These are phyloP conservation scores for Penicillium maclennaniae DNA, from an alignment of 495 filamentous ascomycete species.

Conservation along the genomic window DNA sequence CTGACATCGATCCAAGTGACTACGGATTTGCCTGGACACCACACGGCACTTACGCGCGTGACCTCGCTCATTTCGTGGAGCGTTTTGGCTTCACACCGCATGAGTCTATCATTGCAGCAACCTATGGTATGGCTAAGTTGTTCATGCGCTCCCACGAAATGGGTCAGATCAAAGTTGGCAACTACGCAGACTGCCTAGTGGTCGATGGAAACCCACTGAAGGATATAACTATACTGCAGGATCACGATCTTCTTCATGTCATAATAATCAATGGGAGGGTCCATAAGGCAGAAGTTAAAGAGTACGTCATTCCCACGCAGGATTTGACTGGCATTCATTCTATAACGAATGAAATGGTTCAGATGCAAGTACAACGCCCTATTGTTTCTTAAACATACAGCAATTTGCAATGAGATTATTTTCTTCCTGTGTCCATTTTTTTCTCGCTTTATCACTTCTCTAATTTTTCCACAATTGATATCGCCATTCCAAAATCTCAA, in stretches of 20 bases:
- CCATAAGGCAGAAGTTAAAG: slow-evolving; percentile 39
- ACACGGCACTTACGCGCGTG: slow-evolving; percentile 48
- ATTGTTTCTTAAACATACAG: too few relatives aligned
- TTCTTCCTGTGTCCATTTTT: too few relatives aligned
- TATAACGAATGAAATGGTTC: slow-evolving; percentile 14
- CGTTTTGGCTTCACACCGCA: slow-evolving; percentile 48
- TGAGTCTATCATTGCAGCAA: slow-evolving; percentile 47
- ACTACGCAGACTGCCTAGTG: slow-evolving; percentile 45
- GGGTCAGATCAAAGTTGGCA: slow-evolving; percentile 45
- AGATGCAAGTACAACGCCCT: too few relatives aligned
- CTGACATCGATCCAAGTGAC: too few relatives aligned
- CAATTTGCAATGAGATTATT: too few relatives aligned
- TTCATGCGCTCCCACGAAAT: slow-evolving; percentile 49
- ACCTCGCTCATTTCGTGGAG: slow-evolving; percentile 49
- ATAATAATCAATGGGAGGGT: slow-evolving; percentile 49
- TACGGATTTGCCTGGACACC: slow-evolving; percentile 54
- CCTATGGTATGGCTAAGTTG: slow-evolving; percentile 43
- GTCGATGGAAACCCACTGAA: slow-evolving; percentile 48
- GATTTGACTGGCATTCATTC: slow-evolving; percentile 11
- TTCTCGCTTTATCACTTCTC: too few relatives aligned
- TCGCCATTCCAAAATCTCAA: too few relatives aligned
- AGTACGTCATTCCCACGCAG: slow-evolving; percentile 20
- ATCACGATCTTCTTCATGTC: slow-evolving; percentile 43
- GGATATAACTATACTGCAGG: slow-evolving; percentile 44
- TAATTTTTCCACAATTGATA: too few relatives aligned